Evolutionary conservation across 192 early-diverging fungal genomes (phyloP), one percentile per base, ranked within the genome.

Genomic region (Umbelopsis ramanniana): DNA sequence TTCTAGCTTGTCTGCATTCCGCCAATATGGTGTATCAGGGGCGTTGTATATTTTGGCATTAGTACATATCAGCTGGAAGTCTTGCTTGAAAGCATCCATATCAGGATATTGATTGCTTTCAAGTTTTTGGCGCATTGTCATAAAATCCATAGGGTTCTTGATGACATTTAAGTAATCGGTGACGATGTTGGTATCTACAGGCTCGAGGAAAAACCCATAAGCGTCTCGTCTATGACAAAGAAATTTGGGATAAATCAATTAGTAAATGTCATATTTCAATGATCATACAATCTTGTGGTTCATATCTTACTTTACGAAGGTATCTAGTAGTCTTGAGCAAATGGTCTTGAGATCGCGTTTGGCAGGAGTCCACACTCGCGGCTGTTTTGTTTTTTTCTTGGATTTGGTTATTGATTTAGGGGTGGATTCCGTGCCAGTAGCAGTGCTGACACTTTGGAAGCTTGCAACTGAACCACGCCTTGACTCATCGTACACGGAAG

Each of bases 11-110:
- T 93, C 93, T 0, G 96, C 95, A 33, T 83, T 85, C 70, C 86
- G 89, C 74, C 89, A 93, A 46, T 95, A 97, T 8, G 93, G 82
- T 0, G 94, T 95, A 9, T 90, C 89, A 6, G 87, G 90, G 26
- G 90, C 81, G 68, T 98, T 98, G 79, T 95, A 98, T 29, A 88
- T 87, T 69, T 91, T 90, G 12, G 91, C 90, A 73, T 98, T 98
- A 35, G 78, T 83, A 52, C 90, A 87, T 9, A 98, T 91, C 22
- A 94, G 79, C 35, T 83, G 70, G 69, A 98, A 91, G 71, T 98
- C 96, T 6, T 70, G 66, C 68, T 89, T 76, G 79, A 98, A 96
- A 24, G 90, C 86, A 38, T 84, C 86, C 33, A 91, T 89, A 33
- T 82, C 75, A 12, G 54, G 77, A 75, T 98, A 98, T 72, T 77